Evolutionary conservation across 2,329 filamentous ascomycete genomes (phyloP).

Genomic region (Delphinella strobiligena): DNA sequence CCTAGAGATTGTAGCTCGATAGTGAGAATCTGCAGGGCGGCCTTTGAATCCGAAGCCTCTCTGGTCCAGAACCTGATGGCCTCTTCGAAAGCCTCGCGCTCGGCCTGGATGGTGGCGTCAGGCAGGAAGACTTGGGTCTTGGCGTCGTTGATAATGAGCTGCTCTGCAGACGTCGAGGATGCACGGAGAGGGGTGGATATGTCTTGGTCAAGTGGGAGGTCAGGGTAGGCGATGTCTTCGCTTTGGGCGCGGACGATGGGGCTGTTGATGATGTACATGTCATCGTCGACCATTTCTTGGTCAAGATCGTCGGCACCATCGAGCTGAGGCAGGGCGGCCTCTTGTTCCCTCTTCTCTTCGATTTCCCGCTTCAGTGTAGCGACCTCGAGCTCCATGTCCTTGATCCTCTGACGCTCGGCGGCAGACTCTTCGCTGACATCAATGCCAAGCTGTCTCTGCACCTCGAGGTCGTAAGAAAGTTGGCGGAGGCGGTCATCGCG

Average conservation of each 20-base stretch:
- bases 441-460: slow-evolving; percentile 26
- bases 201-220: slow-evolving; percentile 11
- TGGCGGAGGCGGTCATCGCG: slow-evolving; percentile 21
- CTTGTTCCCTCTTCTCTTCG: slow-evolving; percentile 6
- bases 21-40: slow-evolving; percentile 28
- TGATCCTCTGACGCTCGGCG: slow-evolving; percentile 22
- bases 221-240: slow-evolving; percentile 15
- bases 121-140: slow-evolving; percentile 10
- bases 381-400: slow-evolving; percentile 17
- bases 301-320: slow-evolving; percentile 12
- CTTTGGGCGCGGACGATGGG: slow-evolving; percentile 8
- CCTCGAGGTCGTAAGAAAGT: slow-evolving; percentile 24
- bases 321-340: slow-evolving; percentile 6
- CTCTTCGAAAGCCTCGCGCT: slow-evolving; percentile 24
- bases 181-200: slow-evolving; percentile 2
- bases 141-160: slow-evolving; percentile 4
- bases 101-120: slow-evolving; percentile 14
- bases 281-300: slow-evolving; percentile 13
- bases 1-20: slow-evolving; percentile 33
- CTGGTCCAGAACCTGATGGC: slow-evolving; percentile 27
- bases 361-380: slow-evolving; percentile 18
- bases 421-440: slow-evolving; percentile 23
- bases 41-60: slow-evolving; percentile 27
- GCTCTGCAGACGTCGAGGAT: neutral
- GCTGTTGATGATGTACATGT: slow-evolving; percentile 21